Percentiles rank a stretch among this genome's conserved stretches.
Conservation (phyloP, 371 early-diverging fungal genomes). For the Mortierella sp. region DNA sequence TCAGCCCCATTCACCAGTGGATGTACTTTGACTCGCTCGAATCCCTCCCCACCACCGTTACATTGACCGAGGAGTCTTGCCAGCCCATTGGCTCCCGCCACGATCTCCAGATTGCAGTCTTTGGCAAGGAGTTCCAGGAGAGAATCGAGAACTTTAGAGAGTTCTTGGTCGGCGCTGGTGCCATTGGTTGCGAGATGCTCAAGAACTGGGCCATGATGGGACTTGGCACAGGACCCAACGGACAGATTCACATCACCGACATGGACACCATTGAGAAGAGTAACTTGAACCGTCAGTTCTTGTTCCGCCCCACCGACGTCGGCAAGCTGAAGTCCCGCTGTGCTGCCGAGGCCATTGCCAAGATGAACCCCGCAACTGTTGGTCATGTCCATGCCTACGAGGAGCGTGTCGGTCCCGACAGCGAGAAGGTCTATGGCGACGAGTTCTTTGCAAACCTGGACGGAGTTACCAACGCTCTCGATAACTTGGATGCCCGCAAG, state of each 20-base stretch:
- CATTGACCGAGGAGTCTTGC: constrained; percentile 80
- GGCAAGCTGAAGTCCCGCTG: constrained; percentile 95
- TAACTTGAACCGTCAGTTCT: constrained; percentile 98
- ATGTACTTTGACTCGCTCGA: constrained; percentile 99
- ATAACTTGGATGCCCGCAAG: constrained; percentile 99
- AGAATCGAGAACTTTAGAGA: constrained; percentile 89
- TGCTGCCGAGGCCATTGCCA: constrained; percentile 92
- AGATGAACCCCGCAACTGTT: constrained; percentile 93
- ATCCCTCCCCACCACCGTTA: constrained; percentile 81
- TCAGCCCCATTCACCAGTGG: constrained; percentile 96
- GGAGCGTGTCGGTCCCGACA: constrained; percentile 97
- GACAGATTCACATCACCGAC: constrained; percentile 95
- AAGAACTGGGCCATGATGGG: constrained; percentile 99
- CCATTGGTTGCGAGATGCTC: constrained; percentile 99
- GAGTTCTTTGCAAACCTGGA: constrained; percentile 92
- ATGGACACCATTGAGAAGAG: constrained; percentile 99
- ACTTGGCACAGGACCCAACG: constrained; percentile 89
- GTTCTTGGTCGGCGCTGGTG: constrained; percentile 99
- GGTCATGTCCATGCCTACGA: constrained; percentile 90
- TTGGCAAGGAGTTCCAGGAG: constrained; percentile 94
- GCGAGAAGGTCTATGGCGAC: constrained; percentile 97
- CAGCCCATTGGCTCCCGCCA: constrained; percentile 90
- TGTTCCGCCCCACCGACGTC: constrained; percentile 96
- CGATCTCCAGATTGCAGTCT: constrained; percentile 95
- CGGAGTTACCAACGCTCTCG: constrained; percentile 99